phyloP scores from a whole-genome alignment of 2,329 filamentous ascomycete genomes.

The Phoma sp. region DNA sequence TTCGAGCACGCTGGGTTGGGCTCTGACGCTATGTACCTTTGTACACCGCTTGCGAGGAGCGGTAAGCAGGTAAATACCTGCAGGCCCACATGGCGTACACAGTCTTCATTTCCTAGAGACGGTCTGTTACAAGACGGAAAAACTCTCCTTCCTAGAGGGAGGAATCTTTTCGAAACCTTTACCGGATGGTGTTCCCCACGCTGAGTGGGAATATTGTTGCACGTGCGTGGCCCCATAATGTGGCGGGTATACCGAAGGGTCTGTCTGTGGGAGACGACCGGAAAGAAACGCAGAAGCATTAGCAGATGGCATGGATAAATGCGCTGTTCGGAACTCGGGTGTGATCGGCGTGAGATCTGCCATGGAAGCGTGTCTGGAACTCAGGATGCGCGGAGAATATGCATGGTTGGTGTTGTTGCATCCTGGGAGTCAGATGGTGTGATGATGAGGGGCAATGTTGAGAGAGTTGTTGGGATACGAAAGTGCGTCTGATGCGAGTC shows the following conservation, averaged over 20 bases:
- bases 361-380: conserved; percentile 34
- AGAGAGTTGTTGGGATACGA: conserved; percentile 1
- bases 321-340: conserved; percentile 20
- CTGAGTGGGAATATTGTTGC: not conserved
- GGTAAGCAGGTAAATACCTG: conserved; percentile 12
- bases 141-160: conserved; percentile 1
- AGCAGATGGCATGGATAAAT: not conserved
- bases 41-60: conserved; percentile 17
- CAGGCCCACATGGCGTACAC: conserved; percentile 11
- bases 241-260: not conserved
- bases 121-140: conserved; percentile 4
- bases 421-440: conserved; percentile 22
- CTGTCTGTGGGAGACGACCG: conserved; percentile 1
- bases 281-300: not conserved
- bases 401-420: conserved; percentile 13
- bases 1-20: conserved; percentile 1
- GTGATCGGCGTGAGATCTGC: conserved; percentile 36
- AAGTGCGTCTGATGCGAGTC: not conserved
- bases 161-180: not conserved
- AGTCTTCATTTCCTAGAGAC: not conserved
- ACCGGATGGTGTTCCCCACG: not conserved
- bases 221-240: conserved; percentile 8
- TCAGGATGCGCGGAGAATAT: conserved; percentile 30
- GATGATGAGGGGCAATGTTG: conserved; percentile 27
- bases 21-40: not conserved